phyloP scores from a whole-genome alignment of 2,329 filamentous ascomycete species.

The Colletotrichum sublineola region DNA sequence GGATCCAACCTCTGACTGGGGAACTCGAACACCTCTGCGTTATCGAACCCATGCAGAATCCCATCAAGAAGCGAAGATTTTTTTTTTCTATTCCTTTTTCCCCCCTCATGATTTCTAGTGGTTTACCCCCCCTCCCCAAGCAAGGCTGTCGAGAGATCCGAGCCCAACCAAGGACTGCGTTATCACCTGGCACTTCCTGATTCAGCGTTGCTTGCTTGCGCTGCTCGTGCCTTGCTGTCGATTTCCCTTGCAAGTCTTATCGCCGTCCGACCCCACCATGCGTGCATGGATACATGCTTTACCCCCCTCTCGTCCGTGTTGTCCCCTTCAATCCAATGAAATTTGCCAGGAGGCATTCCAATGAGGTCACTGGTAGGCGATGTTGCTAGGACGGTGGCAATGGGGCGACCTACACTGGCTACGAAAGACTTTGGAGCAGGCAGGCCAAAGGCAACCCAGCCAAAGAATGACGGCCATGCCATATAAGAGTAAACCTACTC shows the following conservation, averaged over 20 bases:
- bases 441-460: too few relatives aligned
- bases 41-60: slow-evolving; percentile 6
- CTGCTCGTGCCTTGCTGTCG: neutral
- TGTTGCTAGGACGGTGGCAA: neutral
- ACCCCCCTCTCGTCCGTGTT: slow-evolving; percentile 1
- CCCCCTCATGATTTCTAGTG: neutral
- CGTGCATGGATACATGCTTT: neutral
- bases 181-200: neutral
- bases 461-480: neutral
- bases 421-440: too few relatives aligned
- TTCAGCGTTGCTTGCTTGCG: neutral
- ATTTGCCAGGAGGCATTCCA: neutral
- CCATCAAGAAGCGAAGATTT: slow-evolving; percentile 1
- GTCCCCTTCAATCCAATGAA: slow-evolving; percentile 2
- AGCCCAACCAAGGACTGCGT: slow-evolving; percentile 3
- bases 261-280: slow-evolving; percentile 22
- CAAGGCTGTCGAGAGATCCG: neutral
- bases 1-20: slow-evolving; percentile 32
- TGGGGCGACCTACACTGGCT: neutral
- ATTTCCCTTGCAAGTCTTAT: slow-evolving; percentile 27
- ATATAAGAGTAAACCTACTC: neutral
- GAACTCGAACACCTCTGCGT: slow-evolving; percentile 1
- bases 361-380: slow-evolving; percentile 19
- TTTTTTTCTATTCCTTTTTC: neutral
- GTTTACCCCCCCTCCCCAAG: too few relatives aligned